phyloP scores from a whole-genome alignment of 768 basidiomycete species.

The Dioszegia aurantiaca region DNA sequence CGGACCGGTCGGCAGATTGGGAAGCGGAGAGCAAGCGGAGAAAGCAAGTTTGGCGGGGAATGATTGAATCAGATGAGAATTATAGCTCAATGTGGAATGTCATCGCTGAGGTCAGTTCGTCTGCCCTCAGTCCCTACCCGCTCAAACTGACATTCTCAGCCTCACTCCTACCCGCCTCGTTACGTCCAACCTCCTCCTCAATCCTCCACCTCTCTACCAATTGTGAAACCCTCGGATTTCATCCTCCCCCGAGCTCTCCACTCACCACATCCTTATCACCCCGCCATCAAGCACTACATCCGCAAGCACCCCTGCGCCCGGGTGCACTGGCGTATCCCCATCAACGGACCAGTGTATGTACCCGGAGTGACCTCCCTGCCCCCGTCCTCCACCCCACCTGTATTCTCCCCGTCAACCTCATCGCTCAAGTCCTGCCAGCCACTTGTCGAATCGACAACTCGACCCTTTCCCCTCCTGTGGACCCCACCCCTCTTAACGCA shows the following conservation, averaged over 20 bases:
- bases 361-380: constrained; percentile 7
- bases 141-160: too few species aligned
- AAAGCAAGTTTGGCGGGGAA: constrained; percentile 23
- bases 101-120: constrained; percentile 21
- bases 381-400: not conserved
- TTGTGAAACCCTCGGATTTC: not conserved
- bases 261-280: constrained; percentile 34
- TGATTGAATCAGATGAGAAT: constrained; percentile 10
- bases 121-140: too few species aligned
- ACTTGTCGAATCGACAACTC: constrained; percentile 1
- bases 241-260: constrained; percentile 17
- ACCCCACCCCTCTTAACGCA: constrained; percentile 18
- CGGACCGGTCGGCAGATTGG: constrained; percentile 9
- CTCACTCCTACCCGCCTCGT: constrained; percentile 10
- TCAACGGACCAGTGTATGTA: constrained; percentile 39
- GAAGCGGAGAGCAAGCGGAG: constrained; percentile 20
- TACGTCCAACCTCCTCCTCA: not conserved
- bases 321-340: constrained; percentile 44
- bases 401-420: constrained; percentile 1
- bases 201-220: not conserved
- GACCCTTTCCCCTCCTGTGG: constrained; percentile 29
- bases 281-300: constrained; percentile 26
- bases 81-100: constrained; percentile 21
- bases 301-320: constrained; percentile 15
- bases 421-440: not conserved